Evolutionary conservation across 768 basidiomycete genomes (phyloP).

Genomic region (Russula abietina): DNA sequence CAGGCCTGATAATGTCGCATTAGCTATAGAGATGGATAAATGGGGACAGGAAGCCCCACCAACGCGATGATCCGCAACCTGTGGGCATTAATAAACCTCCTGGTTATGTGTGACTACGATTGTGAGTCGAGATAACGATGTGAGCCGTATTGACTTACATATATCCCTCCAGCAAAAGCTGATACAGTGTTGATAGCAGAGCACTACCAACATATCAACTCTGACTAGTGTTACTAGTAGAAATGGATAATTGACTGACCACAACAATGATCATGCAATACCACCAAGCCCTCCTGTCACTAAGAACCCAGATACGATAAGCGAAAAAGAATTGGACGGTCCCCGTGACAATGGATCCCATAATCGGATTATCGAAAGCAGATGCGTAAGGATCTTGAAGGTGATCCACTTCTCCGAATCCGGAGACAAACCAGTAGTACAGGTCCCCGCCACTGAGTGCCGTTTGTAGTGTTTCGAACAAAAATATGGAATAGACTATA

Average conservation of each 20-base stretch:
- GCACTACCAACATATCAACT: not conserved
- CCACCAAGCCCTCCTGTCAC: not conserved
- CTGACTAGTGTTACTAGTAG: not conserved
- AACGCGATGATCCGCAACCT: not conserved
- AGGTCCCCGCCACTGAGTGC: slow-evolving; percentile 2
- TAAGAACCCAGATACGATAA: slow-evolving; percentile 17
- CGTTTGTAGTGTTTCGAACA: slow-evolving; percentile 6
- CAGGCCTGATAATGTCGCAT: slow-evolving; percentile 1
- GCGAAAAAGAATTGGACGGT: slow-evolving; percentile 10
- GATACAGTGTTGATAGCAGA: not conserved
- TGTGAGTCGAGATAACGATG: too few species aligned
- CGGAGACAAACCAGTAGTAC: slow-evolving; percentile 13
- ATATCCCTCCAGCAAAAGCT: not conserved
- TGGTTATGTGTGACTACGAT: not conserved
- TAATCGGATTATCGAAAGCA: slow-evolving; percentile 3
- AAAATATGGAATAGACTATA: slow-evolving; percentile 5
- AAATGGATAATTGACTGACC: not conserved
- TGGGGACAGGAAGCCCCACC: not conserved
- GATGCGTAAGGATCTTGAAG: not conserved
- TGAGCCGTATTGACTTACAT: not conserved
- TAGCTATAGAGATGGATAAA: not conserved
- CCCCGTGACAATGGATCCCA: slow-evolving; percentile 1
- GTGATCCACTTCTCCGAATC: slow-evolving; percentile 3
- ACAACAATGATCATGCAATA: not conserved
- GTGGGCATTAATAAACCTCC: too few species aligned